Conservation (phyloP, 2,329 filamentous ascomycete genomes). For the Didymellaceae sp. region DNA sequence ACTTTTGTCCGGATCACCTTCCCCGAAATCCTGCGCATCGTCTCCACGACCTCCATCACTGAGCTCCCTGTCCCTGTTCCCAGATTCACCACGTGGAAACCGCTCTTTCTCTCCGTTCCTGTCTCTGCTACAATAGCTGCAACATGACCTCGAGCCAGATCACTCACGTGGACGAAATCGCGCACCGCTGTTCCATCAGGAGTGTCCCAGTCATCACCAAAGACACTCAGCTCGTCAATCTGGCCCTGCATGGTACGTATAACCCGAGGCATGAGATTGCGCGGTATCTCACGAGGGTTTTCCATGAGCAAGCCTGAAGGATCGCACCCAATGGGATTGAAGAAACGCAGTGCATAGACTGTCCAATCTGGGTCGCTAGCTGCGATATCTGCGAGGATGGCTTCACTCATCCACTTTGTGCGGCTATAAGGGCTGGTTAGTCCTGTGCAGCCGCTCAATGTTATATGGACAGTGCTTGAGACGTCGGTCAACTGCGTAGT, state of each 20-base stretch:
- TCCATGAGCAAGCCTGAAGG: constrained; percentile 65
- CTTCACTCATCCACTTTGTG: constrained; percentile 69
- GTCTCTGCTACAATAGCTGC: constrained; percentile 52
- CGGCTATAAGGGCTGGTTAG: constrained; percentile 68
- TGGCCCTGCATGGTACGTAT: constrained; percentile 63
- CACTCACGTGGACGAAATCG: constrained; percentile 72
- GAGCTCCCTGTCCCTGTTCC: neutral
- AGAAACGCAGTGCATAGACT: constrained; percentile 66
- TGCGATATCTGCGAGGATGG: constrained; percentile 66
- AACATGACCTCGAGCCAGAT: constrained; percentile 69
- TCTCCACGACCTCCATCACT: constrained; percentile 1
- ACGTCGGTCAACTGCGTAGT: constrained; percentile 8
- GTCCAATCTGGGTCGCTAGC: constrained; percentile 64
- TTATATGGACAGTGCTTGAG: neutral
- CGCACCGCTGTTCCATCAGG: constrained; percentile 68
- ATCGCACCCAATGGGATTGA: constrained; percentile 70
- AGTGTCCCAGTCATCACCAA: constrained; percentile 67
- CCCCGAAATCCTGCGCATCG: neutral
- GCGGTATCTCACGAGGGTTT: constrained; percentile 64
- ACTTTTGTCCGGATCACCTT: neutral
- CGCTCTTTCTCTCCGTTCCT: neutral
- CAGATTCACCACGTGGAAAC: constrained; percentile 1
- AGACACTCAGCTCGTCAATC: constrained; percentile 59
- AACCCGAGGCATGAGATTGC: constrained; percentile 67
- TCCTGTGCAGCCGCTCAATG: constrained; percentile 14